Percentiles rank a stretch among this genome's conserved stretches.
phyloP scores from a whole-genome alignment of 2,329 filamentous ascomycete genomes.

The Fusarium sp. region DNA sequence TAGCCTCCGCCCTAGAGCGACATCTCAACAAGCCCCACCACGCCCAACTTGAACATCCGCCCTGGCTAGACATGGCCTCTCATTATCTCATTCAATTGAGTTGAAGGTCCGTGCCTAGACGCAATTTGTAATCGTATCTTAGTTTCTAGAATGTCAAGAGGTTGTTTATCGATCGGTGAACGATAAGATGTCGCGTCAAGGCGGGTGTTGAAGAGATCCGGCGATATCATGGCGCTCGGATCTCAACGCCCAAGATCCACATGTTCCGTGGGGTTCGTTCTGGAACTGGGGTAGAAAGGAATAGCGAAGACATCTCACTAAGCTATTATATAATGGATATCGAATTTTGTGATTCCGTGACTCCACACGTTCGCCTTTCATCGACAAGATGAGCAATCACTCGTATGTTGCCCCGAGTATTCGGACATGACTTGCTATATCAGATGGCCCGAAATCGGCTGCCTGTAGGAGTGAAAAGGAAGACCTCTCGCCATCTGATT shows the following conservation, averaged over 20 bases:
- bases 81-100: not conserved
- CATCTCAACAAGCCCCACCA: constrained; percentile 21
- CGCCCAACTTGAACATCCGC: constrained; percentile 32
- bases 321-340: constrained; percentile 24
- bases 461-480: not conserved
- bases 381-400: constrained; percentile 3
- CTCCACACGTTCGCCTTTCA: constrained; percentile 28
- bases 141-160: not conserved
- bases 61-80: constrained; percentile 12
- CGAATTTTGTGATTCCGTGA: not conserved
- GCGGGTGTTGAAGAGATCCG: not conserved
- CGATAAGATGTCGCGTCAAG: not conserved
- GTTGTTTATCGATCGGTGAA: not conserved
- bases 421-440: too few relatives aligned
- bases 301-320: not conserved
- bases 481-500: not conserved
- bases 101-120: accelerated
- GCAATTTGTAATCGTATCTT: too few relatives aligned
- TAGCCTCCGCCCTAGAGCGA: constrained; percentile 29
- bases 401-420: not conserved
- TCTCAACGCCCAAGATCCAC: not conserved
- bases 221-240: not conserved
- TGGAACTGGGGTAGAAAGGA: not conserved
- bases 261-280: not conserved
- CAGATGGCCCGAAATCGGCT: not conserved